These are phyloP conservation scores for Vigna reflexopilosa DNA, from an alignment of 306 rosid species.

Conservation along the genomic window DNA sequence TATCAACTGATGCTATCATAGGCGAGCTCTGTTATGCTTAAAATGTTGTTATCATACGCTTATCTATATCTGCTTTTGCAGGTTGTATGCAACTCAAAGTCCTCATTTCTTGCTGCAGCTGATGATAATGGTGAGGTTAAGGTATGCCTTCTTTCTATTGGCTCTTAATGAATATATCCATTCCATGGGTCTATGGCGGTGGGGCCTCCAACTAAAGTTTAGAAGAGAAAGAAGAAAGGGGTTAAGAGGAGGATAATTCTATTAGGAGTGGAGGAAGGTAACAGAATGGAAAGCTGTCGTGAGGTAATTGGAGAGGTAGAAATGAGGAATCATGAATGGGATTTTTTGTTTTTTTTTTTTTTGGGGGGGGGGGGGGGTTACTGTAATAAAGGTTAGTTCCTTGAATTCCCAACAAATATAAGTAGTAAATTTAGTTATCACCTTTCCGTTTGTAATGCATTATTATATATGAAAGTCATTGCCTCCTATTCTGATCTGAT, in stretches of 20 bases:
- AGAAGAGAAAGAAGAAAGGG: neutral
- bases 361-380: too few relatives aligned
- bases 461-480: too few relatives aligned
- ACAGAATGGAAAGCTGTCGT: neutral
- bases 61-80: slow-evolving; percentile 49
- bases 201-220: too few relatives aligned
- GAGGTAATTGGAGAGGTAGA: neutral
- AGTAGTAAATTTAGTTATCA: too few relatives aligned
- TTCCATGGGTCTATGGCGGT: neutral
- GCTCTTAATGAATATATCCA: slow-evolving; percentile 35
- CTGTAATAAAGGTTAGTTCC: too few relatives aligned
- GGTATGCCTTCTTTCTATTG: slow-evolving; percentile 53
- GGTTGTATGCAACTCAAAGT: slow-evolving; percentile 77
- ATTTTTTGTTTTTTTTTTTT: too few relatives aligned
- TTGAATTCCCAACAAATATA: too few relatives aligned
- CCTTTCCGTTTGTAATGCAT: too few relatives aligned
- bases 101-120: slow-evolving; percentile 94
- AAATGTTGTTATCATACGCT: slow-evolving; percentile 14
- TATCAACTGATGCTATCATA: neutral
- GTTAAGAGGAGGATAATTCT: neutral
- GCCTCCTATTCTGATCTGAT: too few relatives aligned
- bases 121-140: slow-evolving; percentile 94
- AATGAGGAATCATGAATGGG: neutral
- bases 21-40: slow-evolving; percentile 25
- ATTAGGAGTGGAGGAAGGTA: neutral